Evolutionary conservation across 345 rosid species (phyloP).

Genomic region (Euphorbia peplus): DNA sequence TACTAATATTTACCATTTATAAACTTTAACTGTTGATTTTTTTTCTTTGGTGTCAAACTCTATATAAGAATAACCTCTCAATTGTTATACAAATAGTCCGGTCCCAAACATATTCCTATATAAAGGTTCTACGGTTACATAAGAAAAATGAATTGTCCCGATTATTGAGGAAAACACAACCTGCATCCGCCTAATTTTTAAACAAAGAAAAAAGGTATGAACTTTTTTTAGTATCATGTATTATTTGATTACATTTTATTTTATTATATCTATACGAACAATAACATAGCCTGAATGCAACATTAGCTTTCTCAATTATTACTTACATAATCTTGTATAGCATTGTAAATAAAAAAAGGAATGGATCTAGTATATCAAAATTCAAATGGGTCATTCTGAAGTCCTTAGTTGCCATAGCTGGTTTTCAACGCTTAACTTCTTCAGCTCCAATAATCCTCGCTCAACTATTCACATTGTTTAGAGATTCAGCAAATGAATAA

Average conservation of each 20-base stretch:
- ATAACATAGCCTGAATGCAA: neutral
- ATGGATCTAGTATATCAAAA: conserved; percentile 29
- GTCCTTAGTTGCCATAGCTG: conserved; percentile 73
- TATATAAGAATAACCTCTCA: too few species aligned
- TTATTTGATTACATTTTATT: neutral
- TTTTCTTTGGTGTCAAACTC: too few species aligned
- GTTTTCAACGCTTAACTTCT: conserved; percentile 66
- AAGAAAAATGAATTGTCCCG: too few species aligned
- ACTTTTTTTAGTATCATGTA: neutral
- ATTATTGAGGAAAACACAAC: too few species aligned
- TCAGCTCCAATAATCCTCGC: conserved; percentile 73
- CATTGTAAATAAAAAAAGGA: neutral
- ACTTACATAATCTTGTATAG: neutral
- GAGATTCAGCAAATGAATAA: neutral
- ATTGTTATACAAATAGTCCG: too few species aligned
- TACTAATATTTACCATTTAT: too few species aligned
- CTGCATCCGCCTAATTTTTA: too few species aligned
- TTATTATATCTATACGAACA: neutral
- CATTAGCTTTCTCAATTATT: neutral
- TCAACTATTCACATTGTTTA: conserved; percentile 47
- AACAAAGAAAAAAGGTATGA: too few species aligned
- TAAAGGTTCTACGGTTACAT: too few species aligned
- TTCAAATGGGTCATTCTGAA: conserved; percentile 31
- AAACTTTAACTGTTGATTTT: too few species aligned
- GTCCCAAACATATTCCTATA: too few species aligned